phyloP scores from a whole-genome alignment of 176 grass and related monocot species.

The Bolboschoenus planiculmis region DNA sequence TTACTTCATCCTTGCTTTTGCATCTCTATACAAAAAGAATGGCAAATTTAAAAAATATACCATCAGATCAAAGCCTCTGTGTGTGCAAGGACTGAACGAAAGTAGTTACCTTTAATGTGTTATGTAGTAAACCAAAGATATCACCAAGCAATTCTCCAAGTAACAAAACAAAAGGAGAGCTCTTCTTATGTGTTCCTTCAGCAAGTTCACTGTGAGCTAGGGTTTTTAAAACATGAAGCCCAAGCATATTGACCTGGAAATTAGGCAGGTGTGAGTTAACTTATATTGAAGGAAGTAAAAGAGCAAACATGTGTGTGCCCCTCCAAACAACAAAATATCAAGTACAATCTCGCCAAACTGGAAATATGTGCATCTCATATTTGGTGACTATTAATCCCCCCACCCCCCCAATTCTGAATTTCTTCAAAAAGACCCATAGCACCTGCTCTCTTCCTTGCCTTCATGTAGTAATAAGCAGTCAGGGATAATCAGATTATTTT shows the following conservation, averaged over 20 bases:
- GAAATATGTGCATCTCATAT: background rate
- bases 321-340: background rate
- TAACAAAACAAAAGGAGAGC: slow-evolving; percentile 49
- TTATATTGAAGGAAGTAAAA: background rate
- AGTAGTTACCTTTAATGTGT: slow-evolving; percentile 58
- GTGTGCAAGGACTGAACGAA: slow-evolving; percentile 11
- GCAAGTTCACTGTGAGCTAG: slow-evolving; percentile 72
- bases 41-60: slow-evolving; percentile 11
- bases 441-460: background rate
- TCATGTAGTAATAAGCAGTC: background rate
- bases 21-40: slow-evolving; percentile 52
- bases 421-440: background rate
- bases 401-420: background rate
- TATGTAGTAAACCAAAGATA: slow-evolving; percentile 61
- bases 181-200: slow-evolving; percentile 45
- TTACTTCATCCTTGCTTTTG: slow-evolving; percentile 56
- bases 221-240: slow-evolving; percentile 78
- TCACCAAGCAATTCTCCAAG: slow-evolving; percentile 56
- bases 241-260: slow-evolving; percentile 61
- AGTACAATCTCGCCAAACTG: background rate
- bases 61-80: background rate
- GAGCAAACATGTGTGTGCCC: no score
- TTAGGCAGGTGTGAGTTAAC: slow-evolving; percentile 17
- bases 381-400: background rate
- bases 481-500: background rate